Percentiles rank a stretch among this genome's conserved stretches.
Evolutionary conservation across 2,329 filamentous ascomycete genomes (phyloP).

Genomic region (Metarhizium guizhouense): DNA sequence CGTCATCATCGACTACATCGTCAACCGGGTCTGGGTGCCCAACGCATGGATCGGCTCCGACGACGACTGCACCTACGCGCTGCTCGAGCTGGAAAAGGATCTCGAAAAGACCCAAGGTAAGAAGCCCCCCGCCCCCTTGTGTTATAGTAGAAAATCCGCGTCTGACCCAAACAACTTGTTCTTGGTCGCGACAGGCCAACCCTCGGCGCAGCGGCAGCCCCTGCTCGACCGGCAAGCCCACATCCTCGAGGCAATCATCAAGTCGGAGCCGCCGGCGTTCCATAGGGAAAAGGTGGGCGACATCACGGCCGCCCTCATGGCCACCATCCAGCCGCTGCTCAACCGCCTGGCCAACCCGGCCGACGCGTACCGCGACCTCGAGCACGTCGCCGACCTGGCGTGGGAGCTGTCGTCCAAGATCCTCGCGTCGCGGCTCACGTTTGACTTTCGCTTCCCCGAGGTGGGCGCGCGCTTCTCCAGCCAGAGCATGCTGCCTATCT

Average conservation of each 20-base stretch:
- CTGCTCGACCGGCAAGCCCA: constrained; percentile 28
- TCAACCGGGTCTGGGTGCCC: constrained; percentile 31
- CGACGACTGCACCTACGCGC: constrained; percentile 21
- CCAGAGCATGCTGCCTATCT: constrained; percentile 38
- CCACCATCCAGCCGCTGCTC: constrained; percentile 29
- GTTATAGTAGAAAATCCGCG: no score
- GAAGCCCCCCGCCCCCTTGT: background rate
- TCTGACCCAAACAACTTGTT: background rate
- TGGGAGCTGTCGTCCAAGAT: constrained; percentile 39
- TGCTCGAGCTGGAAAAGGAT: constrained; percentile 27
- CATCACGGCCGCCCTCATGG: constrained; percentile 30
- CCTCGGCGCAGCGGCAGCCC: constrained; percentile 26
- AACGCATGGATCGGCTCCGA: constrained; percentile 30
- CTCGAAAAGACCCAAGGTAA: constrained; percentile 26
- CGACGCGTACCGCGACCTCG: constrained; percentile 33
- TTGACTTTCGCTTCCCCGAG: constrained; percentile 42
- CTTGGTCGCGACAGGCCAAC: constrained; percentile 17
- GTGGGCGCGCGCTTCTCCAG: constrained; percentile 38
- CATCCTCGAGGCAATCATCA: constrained; percentile 29
- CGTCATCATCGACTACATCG: constrained; percentile 32
- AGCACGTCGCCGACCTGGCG: constrained; percentile 29
- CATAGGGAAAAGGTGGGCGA: constrained; percentile 28
- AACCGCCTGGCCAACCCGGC: constrained; percentile 24
- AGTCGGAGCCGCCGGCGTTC: constrained; percentile 22
- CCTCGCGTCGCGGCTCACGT: constrained; percentile 32